Base-by-base conservation (phyloP, 2,329 filamentous ascomycete species). In the Aspergillus ochraceus region DNA sequence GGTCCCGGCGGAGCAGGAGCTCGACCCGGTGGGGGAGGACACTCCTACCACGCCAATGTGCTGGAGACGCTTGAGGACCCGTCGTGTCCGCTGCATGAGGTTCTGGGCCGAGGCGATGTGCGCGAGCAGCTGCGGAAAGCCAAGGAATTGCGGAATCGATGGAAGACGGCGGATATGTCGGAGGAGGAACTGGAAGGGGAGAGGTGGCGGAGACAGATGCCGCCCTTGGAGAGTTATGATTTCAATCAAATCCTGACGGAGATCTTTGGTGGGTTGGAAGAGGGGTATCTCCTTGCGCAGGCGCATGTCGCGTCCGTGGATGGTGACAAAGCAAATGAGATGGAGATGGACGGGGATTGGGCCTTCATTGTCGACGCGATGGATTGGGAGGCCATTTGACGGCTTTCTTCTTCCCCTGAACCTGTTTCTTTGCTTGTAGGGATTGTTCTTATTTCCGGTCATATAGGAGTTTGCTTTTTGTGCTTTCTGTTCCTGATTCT, bases 21-120 rank as follows among this genome's bases (percentile, higher is more conserved):
- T 24, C 26, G 32, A 36, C 32, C 32, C 10, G 12, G 32, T 36
- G 36, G 14, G 36, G 36, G 11, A 17, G 14, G 14, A 8, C 87
- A 89, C 67, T 81, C 79, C 0, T 91, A 88, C 69, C 89, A 92
- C 63, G 87, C 88, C 36, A 90, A 90, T 67, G 87, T 91, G 1
- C 78, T 92, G 1, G 77, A 80, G 17, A 83, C 87, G 0, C 78
- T 91, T 0, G 84, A 87, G 52, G 77, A 83, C n/a, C 71, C 78
- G 6, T 72, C 71, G 0, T 87, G 85, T 49, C 87, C 87, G 0
- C 76, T 91, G 0, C 78, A 86, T 52, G 68, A 62, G 0, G 79
- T 83, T 0, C 74, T 91, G 2, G 88, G 88, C 0, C 65, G 60
- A 0, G 83, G 83, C 0, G 79, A 83, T 2, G 85, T 87, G 5